Evolutionary conservation across 768 basidiomycete genomes (phyloP).

Genomic region (Termitomyces sp.): DNA sequence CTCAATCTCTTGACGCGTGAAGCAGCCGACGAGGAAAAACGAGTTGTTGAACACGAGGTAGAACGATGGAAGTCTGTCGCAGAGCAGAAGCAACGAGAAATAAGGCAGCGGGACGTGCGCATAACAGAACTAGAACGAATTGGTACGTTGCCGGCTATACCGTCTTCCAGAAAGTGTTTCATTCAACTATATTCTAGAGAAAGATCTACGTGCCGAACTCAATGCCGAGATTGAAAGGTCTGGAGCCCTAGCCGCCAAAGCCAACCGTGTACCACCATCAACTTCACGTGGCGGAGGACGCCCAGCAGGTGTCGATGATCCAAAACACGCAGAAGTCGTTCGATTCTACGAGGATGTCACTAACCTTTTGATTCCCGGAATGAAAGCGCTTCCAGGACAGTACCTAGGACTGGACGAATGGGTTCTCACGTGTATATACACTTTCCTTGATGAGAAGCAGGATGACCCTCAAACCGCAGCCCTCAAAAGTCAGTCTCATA

Average conservation of each 20-base stretch:
- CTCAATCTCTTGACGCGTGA: constrained; percentile 74
- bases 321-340: constrained; percentile 56
- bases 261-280: constrained; percentile 35
- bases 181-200: constrained; percentile 31
- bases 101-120: constrained; percentile 39
- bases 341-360: constrained; percentile 85
- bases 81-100: constrained; percentile 35
- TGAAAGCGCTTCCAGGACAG: constrained; percentile 38
- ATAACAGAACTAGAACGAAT: constrained; percentile 42
- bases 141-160: constrained; percentile 32
- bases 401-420: constrained; percentile 53
- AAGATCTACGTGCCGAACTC: constrained; percentile 48
- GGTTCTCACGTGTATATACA: constrained; percentile 64
- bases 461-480: constrained; percentile 19
- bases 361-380: constrained; percentile 64
- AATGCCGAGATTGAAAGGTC: constrained; percentile 59
- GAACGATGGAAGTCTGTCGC: constrained; percentile 35
- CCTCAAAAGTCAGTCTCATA: constrained; percentile 33
- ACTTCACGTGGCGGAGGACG: constrained; percentile 29
- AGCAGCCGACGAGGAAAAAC: constrained; percentile 66
- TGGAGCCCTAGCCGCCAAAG: constrained; percentile 36
- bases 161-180: background rate
- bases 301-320: constrained; percentile 41
- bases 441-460: constrained; percentile 37
- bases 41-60: constrained; percentile 43